These are phyloP conservation scores for Harrya chromipes DNA, from an alignment of 768 basidiomycete genomes.

Conservation along the genomic window DNA sequence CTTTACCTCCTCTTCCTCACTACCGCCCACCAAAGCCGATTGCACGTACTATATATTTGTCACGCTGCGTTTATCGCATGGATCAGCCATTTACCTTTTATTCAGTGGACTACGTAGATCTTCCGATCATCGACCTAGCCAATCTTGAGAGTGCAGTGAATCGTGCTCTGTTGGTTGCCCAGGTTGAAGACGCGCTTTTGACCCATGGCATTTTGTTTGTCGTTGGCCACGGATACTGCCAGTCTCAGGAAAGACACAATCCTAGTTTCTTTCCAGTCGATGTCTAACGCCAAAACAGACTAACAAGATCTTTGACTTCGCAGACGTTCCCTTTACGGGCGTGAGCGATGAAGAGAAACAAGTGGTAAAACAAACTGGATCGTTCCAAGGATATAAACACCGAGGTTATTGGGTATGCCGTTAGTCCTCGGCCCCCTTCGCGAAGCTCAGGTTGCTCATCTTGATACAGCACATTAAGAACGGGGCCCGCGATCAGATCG, in stretches of 20 bases:
- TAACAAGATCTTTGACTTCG: slow-evolving; percentile 47
- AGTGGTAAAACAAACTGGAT: slow-evolving; percentile 40
- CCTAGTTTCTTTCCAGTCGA: slow-evolving; percentile 4
- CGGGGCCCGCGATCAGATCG: slow-evolving; percentile 61
- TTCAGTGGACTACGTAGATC: slow-evolving; percentile 47
- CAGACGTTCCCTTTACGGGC: slow-evolving; percentile 41
- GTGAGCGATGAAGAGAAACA: slow-evolving; percentile 44
- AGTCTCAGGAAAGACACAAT: slow-evolving; percentile 31
- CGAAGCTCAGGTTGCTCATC: background rate
- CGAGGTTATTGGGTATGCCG: slow-evolving; percentile 45
- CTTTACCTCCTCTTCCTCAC: slow-evolving; percentile 35
- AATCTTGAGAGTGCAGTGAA: slow-evolving; percentile 37
- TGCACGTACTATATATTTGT: slow-evolving; percentile 26
- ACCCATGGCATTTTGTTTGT: slow-evolving; percentile 43
- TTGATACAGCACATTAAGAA: slow-evolving; percentile 51
- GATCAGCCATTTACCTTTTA: slow-evolving; percentile 16
- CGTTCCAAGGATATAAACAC: slow-evolving; percentile 53
- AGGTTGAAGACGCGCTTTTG: slow-evolving; percentile 46
- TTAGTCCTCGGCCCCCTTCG: background rate
- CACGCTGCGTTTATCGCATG: too few species aligned
- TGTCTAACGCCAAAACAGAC: slow-evolving; percentile 37
- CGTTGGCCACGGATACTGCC: slow-evolving; percentile 37
- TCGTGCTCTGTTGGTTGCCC: slow-evolving; percentile 35
- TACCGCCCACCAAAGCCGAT: slow-evolving; percentile 36
- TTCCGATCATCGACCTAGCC: slow-evolving; percentile 52